phyloP scores from a whole-genome alignment of 2,329 filamentous ascomycete species.

The Apiospora arundinis region DNA sequence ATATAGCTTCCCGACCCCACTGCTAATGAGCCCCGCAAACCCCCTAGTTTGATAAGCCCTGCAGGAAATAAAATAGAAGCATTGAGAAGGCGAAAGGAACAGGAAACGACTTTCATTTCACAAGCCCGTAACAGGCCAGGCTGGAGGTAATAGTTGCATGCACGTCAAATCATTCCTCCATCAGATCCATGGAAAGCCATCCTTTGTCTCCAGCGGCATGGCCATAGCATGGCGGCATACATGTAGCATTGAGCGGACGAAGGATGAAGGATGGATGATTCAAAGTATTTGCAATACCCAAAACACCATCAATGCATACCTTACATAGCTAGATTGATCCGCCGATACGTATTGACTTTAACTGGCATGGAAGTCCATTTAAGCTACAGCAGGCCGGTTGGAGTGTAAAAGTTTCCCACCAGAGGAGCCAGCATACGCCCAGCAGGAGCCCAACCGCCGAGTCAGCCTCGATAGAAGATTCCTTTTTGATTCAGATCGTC shows the following conservation, averaged over 20 bases:
- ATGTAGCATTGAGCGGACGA: not conserved
- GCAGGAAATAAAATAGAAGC: conserved; percentile 13
- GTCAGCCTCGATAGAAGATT: conserved; percentile 8
- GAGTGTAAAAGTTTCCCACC: not conserved
- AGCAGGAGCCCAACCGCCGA: not conserved
- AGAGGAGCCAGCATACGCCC: not conserved
- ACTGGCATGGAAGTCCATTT: conserved; percentile 13
- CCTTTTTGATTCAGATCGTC: conserved; percentile 14
- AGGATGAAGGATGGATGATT: not conserved
- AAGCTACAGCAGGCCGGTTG: conserved; percentile 7
- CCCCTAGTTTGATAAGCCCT: conserved; percentile 1
- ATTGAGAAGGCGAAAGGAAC: conserved; percentile 12
- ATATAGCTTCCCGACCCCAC: conserved; percentile 7
- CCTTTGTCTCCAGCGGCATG: conserved; percentile 6
- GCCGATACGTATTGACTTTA: not conserved
- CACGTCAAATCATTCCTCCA: not conserved
- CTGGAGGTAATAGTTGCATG: conserved; percentile 12
- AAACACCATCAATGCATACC: not conserved
- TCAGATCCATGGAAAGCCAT: not conserved
- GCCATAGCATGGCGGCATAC: not conserved
- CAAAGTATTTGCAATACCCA: conserved; percentile 2
- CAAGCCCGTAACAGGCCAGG: not conserved
- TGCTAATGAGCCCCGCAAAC: conserved; percentile 5
- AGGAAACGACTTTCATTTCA: conserved; percentile 17
- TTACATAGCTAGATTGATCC: no score